Percentiles rank a stretch among this genome's conserved stretches.
These are phyloP conservation scores for Quercus lobata DNA, from an alignment of 331 rosid species.

Conservation along the genomic window DNA sequence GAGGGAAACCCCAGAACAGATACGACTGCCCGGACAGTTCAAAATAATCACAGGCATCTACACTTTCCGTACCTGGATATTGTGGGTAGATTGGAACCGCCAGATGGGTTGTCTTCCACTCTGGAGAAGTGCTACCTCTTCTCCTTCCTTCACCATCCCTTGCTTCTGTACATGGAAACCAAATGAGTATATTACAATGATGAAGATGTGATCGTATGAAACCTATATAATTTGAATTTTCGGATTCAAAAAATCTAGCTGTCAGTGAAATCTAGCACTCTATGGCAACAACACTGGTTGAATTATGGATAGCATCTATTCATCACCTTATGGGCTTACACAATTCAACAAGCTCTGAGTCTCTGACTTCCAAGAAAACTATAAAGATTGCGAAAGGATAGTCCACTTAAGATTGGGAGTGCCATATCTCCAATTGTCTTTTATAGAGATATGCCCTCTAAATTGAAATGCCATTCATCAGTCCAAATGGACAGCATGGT, in stretches of 20 bases:
- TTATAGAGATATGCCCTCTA: not conserved
- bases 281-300: not conserved
- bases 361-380: not conserved
- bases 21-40: not conserved
- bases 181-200: not conserved
- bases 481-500: not conserved
- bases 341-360: not conserved
- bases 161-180: constrained; percentile 50
- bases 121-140: constrained; percentile 92
- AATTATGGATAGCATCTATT: not conserved
- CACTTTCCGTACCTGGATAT: constrained; percentile 84
- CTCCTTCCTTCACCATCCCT: constrained; percentile 93
- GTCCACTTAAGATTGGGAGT: not conserved
- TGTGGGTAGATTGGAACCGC: constrained; percentile 97
- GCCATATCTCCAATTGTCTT: not conserved
- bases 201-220: not conserved
- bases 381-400: not conserved
- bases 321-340: not conserved
- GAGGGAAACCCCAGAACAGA: not conserved
- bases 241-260: no score
- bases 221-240: no score
- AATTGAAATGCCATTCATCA: not conserved
- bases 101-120: constrained; percentile 99
- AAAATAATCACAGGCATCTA: constrained; percentile 7
- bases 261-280: no score